Percentiles rank a stretch among this genome's conserved stretches.
Evolutionary conservation across 805 yeast species (phyloP).

Genomic region (Kluyveromyces starmeri): DNA sequence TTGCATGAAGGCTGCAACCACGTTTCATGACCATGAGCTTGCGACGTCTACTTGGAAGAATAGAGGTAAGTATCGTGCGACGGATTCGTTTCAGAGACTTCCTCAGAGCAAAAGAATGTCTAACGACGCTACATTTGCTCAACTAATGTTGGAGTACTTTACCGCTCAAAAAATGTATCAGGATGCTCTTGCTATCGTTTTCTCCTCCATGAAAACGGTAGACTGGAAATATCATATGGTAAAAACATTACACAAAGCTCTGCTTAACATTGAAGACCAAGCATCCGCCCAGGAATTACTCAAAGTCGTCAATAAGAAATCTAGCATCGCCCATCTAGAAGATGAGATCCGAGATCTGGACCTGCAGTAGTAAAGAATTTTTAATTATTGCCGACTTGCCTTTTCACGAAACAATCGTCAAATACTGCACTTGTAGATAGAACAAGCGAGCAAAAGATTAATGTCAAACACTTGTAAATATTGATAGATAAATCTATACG

Average conservation of each 20-base stretch:
- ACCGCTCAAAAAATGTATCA: slow-evolving; percentile 44
- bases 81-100: slow-evolving; percentile 38
- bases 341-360: slow-evolving; percentile 15
- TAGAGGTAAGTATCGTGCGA: slow-evolving; percentile 64
- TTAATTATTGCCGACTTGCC: too few relatives aligned
- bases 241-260: slow-evolving; percentile 32
- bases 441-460: too few relatives aligned
- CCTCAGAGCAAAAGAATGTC: slow-evolving; percentile 38
- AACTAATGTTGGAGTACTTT: slow-evolving; percentile 54
- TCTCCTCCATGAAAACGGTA: slow-evolving; percentile 59
- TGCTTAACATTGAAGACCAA: slow-evolving; percentile 38
- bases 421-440: too few relatives aligned
- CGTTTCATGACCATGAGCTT: slow-evolving; percentile 43
- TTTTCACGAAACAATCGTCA: too few relatives aligned
- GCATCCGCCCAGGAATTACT: slow-evolving; percentile 26
- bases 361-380: too few relatives aligned
- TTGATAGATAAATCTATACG: too few relatives aligned
- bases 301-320: slow-evolving; percentile 26
- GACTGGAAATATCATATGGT: slow-evolving; percentile 53
- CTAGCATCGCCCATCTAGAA: slow-evolving; percentile 13
- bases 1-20: slow-evolving; percentile 58
- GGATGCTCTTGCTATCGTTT: slow-evolving; percentile 63
- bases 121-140: slow-evolving; percentile 45
- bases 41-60: slow-evolving; percentile 69
- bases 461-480: too few relatives aligned